Evolutionary conservation across 2,329 filamentous ascomycete species (phyloP), one percentile per base, ranked within the genome.

Genomic region (Fusarium floridanum): DNA sequence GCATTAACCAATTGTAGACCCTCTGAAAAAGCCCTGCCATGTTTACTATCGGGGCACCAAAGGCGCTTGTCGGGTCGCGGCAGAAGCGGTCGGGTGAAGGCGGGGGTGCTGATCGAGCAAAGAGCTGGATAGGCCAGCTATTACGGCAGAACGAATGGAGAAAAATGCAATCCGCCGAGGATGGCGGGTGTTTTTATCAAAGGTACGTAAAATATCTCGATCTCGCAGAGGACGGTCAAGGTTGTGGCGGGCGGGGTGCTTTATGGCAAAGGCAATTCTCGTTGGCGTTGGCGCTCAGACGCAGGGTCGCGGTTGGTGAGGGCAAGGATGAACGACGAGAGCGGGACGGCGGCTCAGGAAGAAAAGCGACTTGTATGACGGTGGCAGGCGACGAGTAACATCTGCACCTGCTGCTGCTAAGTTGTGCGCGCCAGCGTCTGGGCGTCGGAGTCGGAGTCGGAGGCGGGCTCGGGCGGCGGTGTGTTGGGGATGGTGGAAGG

Each of bases 1-100:
- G 93, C 86, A 99, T 87, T 83, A 98, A 89, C 96, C 96, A 98
- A 91, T 98, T 97, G 88, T 98, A 98, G 84, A 99, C 92, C 86
- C 92, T 93, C 82, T 93, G 94, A 85, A 99, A 97, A 83, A 99
- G 87, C 79, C 94, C 94, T 80, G 95, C 94, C 95, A 98, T 98
- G 53, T 85, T 80, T 69, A 69, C 70, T 75, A 66, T 76, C 71
- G 66, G 67, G 65, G 53, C 63, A 68, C 77, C 64, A 65, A 75
- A 63, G 43, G 68, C 62, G 70, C 68, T 75, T 64, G 41, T 78
- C 73, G 72, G 66, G 72, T 69, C 71, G 72, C 61, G 67, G 73
- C 64, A 75, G 73, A 68, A 71, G 71, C 66, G 67, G 72, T 77
- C 76, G 76, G 73, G 74, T 72, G 75, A 74, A 71, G 75, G 75